Base-by-base conservation (phyloP, 176 grass and related monocot species). In the Rhipidocladum racemiflorum region DNA sequence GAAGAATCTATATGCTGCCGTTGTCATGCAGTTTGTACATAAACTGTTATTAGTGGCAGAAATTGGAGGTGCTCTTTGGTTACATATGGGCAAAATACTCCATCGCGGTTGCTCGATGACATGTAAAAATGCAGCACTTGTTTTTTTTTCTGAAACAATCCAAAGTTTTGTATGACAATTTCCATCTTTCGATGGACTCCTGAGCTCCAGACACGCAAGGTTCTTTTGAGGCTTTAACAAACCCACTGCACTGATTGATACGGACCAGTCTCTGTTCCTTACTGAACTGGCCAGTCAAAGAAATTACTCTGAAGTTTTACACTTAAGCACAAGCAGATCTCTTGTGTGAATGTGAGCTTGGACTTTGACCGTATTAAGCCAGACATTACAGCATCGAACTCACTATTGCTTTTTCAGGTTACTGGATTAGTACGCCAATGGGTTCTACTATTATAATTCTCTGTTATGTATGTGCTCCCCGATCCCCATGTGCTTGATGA, bases 401-500 rank as follows among this genome's bases (percentile, higher is more conserved):
- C 61, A 29, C 61, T 79, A 75, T 71, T 86, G 78, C 70, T 75
- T 55, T 68, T 54, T 87, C 12, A 76, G 29, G 50, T 77, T 65
- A 86, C 27, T 55, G 38, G 46, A 30, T 82, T 85, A 79, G 73
- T 81, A 65, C 40, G 32, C 23, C 21, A 55, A 64, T 13, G 11
- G 65, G 68, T 10, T 70, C 53, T 61, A 12, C 24, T 65, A 73
- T 73, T 71, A 25, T 78, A 77, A 68, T 82, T 43, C 18, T 74
- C 21, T 51, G 77, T 43, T 63, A 73, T 30, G 64, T 20, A 12
- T 75, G 48, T 92, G 84, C 63, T 71, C 48, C 62, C 60, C 12
- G 65, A 85, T 61, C 76, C 78, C 64, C 87, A 83, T 87, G 86
- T 83, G 83, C 38, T 80, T 38, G 30, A 74, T 10, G 78, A 86